Percentiles rank a stretch among this genome's conserved stretches.
These are phyloP conservation scores for Chaetomium strumarium DNA, from an alignment of 2,329 filamentous ascomycete genomes.

Conservation along the genomic window DNA sequence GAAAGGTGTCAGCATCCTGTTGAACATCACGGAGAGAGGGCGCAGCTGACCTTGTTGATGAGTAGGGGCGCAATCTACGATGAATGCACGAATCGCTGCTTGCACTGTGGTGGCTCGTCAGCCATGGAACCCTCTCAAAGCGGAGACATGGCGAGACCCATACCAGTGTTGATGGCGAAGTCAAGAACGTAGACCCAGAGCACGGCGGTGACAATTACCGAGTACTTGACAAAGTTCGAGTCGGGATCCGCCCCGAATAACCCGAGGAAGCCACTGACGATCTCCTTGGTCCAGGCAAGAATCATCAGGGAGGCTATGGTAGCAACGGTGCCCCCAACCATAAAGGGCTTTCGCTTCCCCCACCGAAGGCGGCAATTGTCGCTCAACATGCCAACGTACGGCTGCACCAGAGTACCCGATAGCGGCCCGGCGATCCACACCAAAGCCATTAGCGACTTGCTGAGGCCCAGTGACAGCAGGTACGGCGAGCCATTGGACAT, in stretches of 20 bases:
- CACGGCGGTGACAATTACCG: constrained; percentile 73
- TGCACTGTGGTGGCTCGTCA: constrained; percentile 53
- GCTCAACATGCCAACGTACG: constrained; percentile 75
- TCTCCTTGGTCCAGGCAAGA: constrained; percentile 68
- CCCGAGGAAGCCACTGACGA: constrained; percentile 60
- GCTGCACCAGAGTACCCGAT: constrained; percentile 72
- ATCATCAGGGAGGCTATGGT: constrained; percentile 63
- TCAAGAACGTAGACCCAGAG: constrained; percentile 85
- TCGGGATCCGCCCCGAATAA: constrained; percentile 66
- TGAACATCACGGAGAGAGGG: not conserved
- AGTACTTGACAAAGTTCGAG: constrained; percentile 56
- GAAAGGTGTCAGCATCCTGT: constrained; percentile 9
- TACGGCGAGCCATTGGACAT: constrained; percentile 88
- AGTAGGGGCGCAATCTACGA: constrained; percentile 84
- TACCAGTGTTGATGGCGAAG: constrained; percentile 89
- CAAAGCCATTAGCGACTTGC: constrained; percentile 74
- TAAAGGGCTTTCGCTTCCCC: constrained; percentile 78
- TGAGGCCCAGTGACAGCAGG: constrained; percentile 71
- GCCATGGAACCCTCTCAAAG: not conserved
- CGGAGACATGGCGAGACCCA: constrained; percentile 16
- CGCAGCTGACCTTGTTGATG: constrained; percentile 66
- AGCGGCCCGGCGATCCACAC: constrained; percentile 82
- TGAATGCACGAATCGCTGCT: constrained; percentile 84
- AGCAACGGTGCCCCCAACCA: constrained; percentile 62
- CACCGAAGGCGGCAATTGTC: constrained; percentile 69